These are phyloP conservation scores for Mycena amicta DNA, from an alignment of 768 basidiomycete genomes.

Conservation along the genomic window DNA sequence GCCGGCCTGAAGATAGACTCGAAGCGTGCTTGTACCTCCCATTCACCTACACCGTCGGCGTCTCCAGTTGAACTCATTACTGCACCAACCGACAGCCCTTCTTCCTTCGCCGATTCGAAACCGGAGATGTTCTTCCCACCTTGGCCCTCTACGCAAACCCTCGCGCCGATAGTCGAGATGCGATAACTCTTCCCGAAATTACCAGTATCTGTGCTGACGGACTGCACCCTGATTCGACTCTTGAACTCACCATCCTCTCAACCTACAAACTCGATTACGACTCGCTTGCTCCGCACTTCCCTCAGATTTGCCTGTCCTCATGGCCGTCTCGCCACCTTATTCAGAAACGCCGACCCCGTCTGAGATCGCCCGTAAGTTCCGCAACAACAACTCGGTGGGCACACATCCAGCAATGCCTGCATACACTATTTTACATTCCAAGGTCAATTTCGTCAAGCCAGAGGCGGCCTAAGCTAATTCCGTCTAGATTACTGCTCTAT, in stretches of 20 bases:
- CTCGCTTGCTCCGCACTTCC: slow-evolving; percentile 80
- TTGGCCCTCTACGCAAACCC: slow-evolving; percentile 55
- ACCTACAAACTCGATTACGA: slow-evolving; percentile 68
- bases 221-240: slow-evolving; percentile 49
- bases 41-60: slow-evolving; percentile 24
- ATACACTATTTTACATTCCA: slow-evolving; percentile 83
- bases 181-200: slow-evolving; percentile 4
- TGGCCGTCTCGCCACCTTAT: no score
- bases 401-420: slow-evolving; percentile 63
- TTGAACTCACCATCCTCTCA: slow-evolving; percentile 77
- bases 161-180: slow-evolving; percentile 42
- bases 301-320: slow-evolving; percentile 65
- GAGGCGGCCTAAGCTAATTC: no score
- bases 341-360: no score
- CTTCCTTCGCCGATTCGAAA: slow-evolving; percentile 24
- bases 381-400: slow-evolving; percentile 68
- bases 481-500: slow-evolving; percentile 88
- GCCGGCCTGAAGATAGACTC: slow-evolving; percentile 31
- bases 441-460: no score
- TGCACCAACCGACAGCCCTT: no score
- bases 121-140: slow-evolving; percentile 16
- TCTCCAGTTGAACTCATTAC: slow-evolving; percentile 54
- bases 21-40: slow-evolving; percentile 22
- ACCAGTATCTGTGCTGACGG: slow-evolving; percentile 30
- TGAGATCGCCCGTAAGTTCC: no score